Conservation (phyloP, 192 early-diverging fungal genomes). For the Kappamyces sp. region DNA sequence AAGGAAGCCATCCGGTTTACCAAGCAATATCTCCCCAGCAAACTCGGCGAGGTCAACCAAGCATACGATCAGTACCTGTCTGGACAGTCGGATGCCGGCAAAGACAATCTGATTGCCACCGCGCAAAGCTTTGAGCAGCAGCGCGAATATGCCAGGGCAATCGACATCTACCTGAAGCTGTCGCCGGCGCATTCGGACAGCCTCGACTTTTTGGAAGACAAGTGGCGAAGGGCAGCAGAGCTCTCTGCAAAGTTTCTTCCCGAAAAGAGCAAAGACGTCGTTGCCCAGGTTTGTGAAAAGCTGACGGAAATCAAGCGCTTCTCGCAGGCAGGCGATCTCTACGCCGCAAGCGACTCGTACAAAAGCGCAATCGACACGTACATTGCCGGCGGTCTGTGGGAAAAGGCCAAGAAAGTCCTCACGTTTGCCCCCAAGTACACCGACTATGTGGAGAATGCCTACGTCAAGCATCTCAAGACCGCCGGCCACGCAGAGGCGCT, state of each 20-base stretch:
- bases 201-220: conserved; percentile 39
- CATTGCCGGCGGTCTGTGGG: conserved; percentile 44
- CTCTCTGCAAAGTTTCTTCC: conserved; percentile 56
- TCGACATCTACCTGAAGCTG: conserved; percentile 59
- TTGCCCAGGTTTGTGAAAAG: conserved; percentile 37
- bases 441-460: conserved; percentile 51
- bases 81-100: conserved; percentile 36
- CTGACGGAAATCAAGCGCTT: conserved; percentile 43
- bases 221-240: conserved; percentile 54
- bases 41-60: conserved; percentile 43
- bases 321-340: conserved; percentile 51
- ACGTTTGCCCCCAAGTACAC: conserved; percentile 49
- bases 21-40: conserved; percentile 52
- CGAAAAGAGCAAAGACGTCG: conserved; percentile 45
- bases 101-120: conserved; percentile 49
- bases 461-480: conserved; percentile 49
- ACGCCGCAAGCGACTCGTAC: conserved; percentile 44
- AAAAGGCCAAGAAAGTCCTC: conserved; percentile 46
- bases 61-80: conserved; percentile 47
- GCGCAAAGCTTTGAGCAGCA: conserved; percentile 52
- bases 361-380: conserved; percentile 59
- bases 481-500: conserved; percentile 48
- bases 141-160: conserved; percentile 48
- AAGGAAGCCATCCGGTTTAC: conserved; percentile 57
- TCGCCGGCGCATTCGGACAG: conserved; percentile 37